A percentile compares a stretch with the other conserved stretches of the same genome.
Conservation (phyloP, 2,329 filamentous ascomycete genomes). For the Beauveria bassiana region DNA sequence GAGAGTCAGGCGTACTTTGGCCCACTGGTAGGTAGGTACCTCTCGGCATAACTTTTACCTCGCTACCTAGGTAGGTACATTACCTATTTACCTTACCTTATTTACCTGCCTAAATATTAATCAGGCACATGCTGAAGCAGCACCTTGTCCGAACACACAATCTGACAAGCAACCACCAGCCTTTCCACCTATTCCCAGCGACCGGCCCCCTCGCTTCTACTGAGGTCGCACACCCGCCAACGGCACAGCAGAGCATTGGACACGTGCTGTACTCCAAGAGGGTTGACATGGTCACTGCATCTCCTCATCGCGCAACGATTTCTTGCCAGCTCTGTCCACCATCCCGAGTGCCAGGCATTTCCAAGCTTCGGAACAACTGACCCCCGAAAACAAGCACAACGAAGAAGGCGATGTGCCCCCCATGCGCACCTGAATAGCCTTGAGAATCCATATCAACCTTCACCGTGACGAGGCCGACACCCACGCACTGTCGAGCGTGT, state of each 20-base stretch:
- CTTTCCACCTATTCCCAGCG: background rate
- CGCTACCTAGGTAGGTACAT: no score
- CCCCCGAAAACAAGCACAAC: background rate
- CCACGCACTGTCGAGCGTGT: background rate
- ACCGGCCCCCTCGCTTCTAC: background rate
- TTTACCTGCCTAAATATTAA: no score
- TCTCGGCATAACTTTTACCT: no score
- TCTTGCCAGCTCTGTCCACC: background rate
- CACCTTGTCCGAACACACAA: background rate
- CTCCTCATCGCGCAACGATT: background rate
- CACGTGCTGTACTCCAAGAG: background rate
- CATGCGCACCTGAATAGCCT: background rate
- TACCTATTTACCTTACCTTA: no score
- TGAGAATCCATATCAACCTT: background rate
- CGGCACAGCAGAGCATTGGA: background rate
- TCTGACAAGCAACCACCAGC: background rate
- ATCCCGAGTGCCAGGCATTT: background rate
- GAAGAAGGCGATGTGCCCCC: background rate
- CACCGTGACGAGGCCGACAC: background rate
- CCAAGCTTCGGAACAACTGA: background rate
- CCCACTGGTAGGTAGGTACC: no score
- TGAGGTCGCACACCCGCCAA: background rate
- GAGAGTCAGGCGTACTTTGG: no score
- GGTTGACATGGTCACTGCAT: background rate
- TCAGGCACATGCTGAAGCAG: background rate